Base-by-base conservation (phyloP, 116 monocot species). In the Phalaenopsis hybrid region DNA sequence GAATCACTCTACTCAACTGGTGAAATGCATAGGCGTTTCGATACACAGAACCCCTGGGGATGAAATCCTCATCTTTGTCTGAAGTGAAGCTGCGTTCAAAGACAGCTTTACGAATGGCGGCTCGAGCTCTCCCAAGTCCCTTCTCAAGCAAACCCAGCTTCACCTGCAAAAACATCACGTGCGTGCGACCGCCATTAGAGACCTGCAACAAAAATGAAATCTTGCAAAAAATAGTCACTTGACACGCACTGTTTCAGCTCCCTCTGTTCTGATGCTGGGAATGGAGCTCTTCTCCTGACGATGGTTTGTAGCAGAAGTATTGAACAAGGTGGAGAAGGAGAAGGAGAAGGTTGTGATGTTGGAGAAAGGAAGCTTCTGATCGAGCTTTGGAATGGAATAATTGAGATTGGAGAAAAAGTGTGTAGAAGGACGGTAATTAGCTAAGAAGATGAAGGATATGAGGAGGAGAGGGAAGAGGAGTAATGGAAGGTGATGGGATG, bases 11-110 rank as follows among this genome's bases (percentile, higher is more conserved):
- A 57, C 13, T 74, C 31, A 79, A 90, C 92, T 80, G 78, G 77
- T 84, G 86, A 55, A 93, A 93, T 5, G 93, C 87, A 58, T 79
- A 73, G 20, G 87, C 76, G 59, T 93, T 90, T 4, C 84, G 87
- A 76, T 93, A 93, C 41, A 88, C 63, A n/a, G 74, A 68, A 7
- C 86, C 83, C 55, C 33, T 76, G 20, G 82, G 82, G 58, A 79
- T 28, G 80, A 77, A 84, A 31, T 74, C 75, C 0, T 21, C 34
- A 8, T 69, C 76, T 15, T 33, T 61, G 34, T 25, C 46, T 8
- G 72, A 25, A 4, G 57, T 20, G 18, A 15, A 43, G 44, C 37
- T 49, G 34, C 51, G 25, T 25, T 11, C 33, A 41, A 9, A 0
- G 2, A 52, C n/a, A 3, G 89, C 78, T 51, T 65, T 10, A 20